Conservation (phyloP, 2,329 filamentous ascomycete species). For the Triangularia verruculosa region DNA sequence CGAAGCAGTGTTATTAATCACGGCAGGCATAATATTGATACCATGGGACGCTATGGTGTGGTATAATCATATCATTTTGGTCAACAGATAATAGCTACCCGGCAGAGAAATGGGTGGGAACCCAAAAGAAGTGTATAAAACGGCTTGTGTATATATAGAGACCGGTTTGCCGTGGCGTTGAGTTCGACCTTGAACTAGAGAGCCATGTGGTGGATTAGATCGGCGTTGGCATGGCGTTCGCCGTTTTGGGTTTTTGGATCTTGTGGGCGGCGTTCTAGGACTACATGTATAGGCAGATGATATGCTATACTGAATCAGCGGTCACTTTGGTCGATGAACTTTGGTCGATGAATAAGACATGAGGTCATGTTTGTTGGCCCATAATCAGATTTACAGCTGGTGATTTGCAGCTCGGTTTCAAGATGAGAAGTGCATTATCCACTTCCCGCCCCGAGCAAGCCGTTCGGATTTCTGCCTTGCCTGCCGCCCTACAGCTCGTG, state of each 20-base stretch:
- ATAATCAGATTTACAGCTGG: background rate
- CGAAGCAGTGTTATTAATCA: conserved; percentile 28
- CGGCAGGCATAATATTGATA: background rate
- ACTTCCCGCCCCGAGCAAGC: background rate
- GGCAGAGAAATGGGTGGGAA: background rate
- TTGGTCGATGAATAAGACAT: background rate
- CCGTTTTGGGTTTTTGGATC: background rate
- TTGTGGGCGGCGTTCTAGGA: background rate
- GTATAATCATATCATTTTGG: background rate
- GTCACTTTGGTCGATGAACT: background rate
- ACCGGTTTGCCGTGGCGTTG: background rate
- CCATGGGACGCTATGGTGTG: background rate
- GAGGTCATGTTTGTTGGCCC: background rate
- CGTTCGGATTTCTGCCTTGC: background rate
- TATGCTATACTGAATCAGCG: background rate
- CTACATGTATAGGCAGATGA: background rate
- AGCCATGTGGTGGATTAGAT: background rate
- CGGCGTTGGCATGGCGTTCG: background rate
- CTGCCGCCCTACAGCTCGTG: background rate
- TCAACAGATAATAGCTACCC: background rate
- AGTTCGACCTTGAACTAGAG: background rate
- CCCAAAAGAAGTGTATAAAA: background rate
- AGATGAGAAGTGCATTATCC: background rate
- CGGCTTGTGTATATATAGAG: background rate
- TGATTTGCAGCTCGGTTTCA: background rate